Evolutionary conservation across 345 rosid species (phyloP), one percentile per base, ranked within the genome.

Genomic region (Toxicodendron radicans): DNA sequence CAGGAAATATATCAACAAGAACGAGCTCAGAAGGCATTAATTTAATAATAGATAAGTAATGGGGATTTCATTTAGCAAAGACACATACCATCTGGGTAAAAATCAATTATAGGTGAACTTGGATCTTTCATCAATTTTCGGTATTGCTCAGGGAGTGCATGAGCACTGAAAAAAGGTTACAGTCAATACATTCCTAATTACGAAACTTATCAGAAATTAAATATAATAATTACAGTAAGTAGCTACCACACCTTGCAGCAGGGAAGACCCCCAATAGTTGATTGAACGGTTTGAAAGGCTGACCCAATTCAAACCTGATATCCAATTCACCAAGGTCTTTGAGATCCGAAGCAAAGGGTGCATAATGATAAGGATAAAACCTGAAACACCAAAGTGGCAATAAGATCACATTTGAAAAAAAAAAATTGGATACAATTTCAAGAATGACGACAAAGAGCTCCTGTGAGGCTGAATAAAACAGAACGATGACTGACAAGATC

Each of bases 271-370:
- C 97, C 71, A 95, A 81, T 51, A 95, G 91, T 83, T 95, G 99
- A 79, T 91, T 89, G 76, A 93, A 95, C 62, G 98, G 99, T 76
- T 88, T 93, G 80, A 95, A 93, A 35, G 97, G 97, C 52, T 87
- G 54, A 27, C 98, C 98, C 49, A 90, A 62, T 74, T 94, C 91
- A 83, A 87, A 94, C 35, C 64, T 81, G 45, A 91, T 90, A 63
- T 93, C 66, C 84, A 95, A 78, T 81, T 86, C 75, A 70, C 75
- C 92, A 64, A 95, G 97, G 76, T 76, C 83, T 84, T 83, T 95
- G 63, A 95, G 87, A 88, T 95, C 99, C 75, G 98, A 93, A 67
- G 99, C 99, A 85, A 95, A 95, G 71, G 99, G 99, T 12, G 99
- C 99, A 83, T 93, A 93, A 74, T 95, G 97, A 75, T 92, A 95